Conservation (phyloP, 495 filamentous ascomycete genomes). For the Xylaria venustula region DNA sequence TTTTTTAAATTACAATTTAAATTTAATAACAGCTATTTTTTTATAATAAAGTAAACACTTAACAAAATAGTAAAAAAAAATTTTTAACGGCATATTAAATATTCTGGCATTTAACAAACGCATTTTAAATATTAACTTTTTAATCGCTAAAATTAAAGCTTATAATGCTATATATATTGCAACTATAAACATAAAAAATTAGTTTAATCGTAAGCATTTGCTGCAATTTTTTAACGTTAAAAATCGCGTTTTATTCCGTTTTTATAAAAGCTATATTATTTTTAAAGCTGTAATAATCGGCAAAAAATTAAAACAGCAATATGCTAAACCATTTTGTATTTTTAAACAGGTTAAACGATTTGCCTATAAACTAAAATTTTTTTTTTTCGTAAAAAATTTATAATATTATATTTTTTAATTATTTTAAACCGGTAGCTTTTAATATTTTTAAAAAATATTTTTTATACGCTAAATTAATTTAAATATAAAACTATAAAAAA, state of each 20-base stretch:
- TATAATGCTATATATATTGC: neutral
- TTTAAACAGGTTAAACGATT: neutral
- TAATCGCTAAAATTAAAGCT: neutral
- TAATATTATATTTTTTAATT: conserved; percentile 5
- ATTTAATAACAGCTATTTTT: neutral
- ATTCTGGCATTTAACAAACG: neutral
- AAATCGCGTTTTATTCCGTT: neutral
- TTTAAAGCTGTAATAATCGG: neutral
- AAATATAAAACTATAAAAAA: neutral
- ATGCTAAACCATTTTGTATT: neutral
- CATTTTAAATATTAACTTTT: neutral
- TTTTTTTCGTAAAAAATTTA: neutral
- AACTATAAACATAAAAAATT: neutral
- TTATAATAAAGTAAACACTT: neutral
- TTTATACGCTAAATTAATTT: neutral
- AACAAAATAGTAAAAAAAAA: neutral
- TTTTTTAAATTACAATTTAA: conserved; percentile 5
- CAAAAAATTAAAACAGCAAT: neutral
- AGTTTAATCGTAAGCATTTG: neutral
- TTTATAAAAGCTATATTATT: conserved; percentile 7
- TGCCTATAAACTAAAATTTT: conserved; percentile 1
- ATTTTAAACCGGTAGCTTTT: neutral
- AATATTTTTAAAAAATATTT: conserved; percentile 1
- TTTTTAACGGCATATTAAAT: neutral
- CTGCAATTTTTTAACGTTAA: neutral